phyloP scores from a whole-genome alignment of 140 eudicot genomes.

The Anethum foeniculum region DNA sequence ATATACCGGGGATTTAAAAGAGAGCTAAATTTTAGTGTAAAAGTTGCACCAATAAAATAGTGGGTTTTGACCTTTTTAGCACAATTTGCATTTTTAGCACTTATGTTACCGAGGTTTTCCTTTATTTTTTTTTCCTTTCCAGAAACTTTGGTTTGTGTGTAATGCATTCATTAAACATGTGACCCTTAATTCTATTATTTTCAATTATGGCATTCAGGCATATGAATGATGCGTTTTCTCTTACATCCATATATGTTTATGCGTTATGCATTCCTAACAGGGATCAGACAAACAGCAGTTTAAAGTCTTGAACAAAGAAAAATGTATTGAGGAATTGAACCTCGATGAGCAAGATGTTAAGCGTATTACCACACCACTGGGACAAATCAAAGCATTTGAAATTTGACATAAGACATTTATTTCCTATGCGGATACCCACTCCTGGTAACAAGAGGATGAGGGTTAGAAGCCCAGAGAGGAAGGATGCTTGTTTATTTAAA shows the following conservation, averaged over 20 bases:
- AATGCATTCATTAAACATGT: no score
- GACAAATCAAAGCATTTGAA: background rate
- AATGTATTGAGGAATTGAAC: background rate
- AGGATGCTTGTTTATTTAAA: background rate
- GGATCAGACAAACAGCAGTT: background rate
- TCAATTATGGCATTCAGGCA: background rate
- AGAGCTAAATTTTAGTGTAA: no score
- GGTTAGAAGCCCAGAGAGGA: background rate
- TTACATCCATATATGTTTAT: background rate
- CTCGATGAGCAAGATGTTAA: background rate
- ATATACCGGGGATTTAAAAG: no score
- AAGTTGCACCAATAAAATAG: no score
- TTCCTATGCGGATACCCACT: background rate
- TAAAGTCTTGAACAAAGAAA: background rate
- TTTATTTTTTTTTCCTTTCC: no score
- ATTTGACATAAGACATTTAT: background rate
- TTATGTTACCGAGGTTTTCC: no score
- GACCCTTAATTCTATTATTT: background rate
- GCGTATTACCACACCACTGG: background rate
- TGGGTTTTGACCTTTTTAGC: no score
- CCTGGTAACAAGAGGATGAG: background rate
- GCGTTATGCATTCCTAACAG: background rate
- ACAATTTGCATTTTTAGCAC: no score
- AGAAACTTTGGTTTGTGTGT: no score
- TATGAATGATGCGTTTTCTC: background rate